Evolutionary conservation across 2,329 filamentous ascomycete genomes (phyloP).

Genomic region (Byssochlamys sp.): DNA sequence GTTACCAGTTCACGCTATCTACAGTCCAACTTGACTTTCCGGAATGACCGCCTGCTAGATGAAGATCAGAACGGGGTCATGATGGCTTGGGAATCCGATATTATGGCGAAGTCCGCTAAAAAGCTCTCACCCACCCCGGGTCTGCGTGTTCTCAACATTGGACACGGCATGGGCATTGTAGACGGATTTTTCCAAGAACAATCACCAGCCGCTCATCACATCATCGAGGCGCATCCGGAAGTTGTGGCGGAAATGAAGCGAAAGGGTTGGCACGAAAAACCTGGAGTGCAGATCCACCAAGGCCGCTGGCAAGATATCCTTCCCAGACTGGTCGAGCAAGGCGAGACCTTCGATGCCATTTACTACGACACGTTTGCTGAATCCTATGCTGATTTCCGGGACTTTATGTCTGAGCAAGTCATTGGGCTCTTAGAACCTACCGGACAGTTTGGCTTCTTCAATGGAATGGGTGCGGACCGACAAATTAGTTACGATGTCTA

Average conservation of each 20-base stretch:
- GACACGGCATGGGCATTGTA: constrained; percentile 85
- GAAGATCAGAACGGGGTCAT: constrained; percentile 73
- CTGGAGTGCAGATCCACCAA: constrained; percentile 51
- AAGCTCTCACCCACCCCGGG: constrained; percentile 53
- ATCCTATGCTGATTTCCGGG: constrained; percentile 72
- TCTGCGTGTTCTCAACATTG: constrained; percentile 69
- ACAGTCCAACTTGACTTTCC: constrained; percentile 55
- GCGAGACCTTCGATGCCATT: constrained; percentile 70
- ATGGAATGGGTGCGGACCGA: constrained; percentile 78
- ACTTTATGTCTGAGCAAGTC: constrained; percentile 81
- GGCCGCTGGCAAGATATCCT: constrained; percentile 76
- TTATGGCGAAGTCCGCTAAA: constrained; percentile 70
- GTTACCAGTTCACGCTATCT: constrained; percentile 62
- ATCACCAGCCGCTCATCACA: constrained; percentile 62
- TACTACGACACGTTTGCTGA: constrained; percentile 98
- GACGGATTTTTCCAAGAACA: constrained; percentile 65
- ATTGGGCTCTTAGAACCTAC: constrained; percentile 58
- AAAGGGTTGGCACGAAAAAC: constrained; percentile 58
- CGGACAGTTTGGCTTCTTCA: constrained; percentile 55
- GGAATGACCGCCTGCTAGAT: constrained; percentile 60
- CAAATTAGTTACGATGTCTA: constrained; percentile 95
- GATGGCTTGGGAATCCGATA: constrained; percentile 86
- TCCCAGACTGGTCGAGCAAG: constrained; percentile 56
- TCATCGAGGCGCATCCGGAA: constrained; percentile 73
- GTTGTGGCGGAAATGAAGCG: constrained; percentile 61